phyloP scores from a whole-genome alignment of 2,329 filamentous ascomycete genomes.

The Alternaria brassicicola region DNA sequence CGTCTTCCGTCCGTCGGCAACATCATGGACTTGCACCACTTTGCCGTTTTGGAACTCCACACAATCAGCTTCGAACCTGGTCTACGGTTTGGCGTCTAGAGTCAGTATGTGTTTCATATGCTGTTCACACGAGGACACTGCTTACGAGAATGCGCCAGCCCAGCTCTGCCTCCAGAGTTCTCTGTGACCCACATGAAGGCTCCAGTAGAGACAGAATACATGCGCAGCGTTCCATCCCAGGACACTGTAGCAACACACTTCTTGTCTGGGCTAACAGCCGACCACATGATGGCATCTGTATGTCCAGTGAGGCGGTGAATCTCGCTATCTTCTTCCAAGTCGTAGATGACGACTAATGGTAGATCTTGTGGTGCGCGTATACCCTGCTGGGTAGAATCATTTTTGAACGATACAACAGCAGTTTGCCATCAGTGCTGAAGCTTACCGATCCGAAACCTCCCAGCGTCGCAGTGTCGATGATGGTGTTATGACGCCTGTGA shows the following conservation, averaged over 20 bases:
- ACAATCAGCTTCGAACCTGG: constrained; percentile 31
- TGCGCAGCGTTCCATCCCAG: constrained; percentile 38
- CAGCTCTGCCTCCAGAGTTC: constrained; percentile 27
- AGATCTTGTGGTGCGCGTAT: constrained; percentile 12
- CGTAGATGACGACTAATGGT: constrained; percentile 28
- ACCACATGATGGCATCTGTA: constrained; percentile 37
- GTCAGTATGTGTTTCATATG: not conserved
- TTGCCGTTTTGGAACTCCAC: constrained; percentile 28
- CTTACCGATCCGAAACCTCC: constrained; percentile 16
- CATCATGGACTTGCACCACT: constrained; percentile 25
- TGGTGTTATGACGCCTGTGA: constrained; percentile 29
- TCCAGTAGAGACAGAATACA: constrained; percentile 29
- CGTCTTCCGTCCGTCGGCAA: constrained; percentile 20
- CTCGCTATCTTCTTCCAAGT: constrained; percentile 22
- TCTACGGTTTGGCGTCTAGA: not conserved
- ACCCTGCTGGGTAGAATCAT: constrained; percentile 16
- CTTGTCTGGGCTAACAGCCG: constrained; percentile 31
- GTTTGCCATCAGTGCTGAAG: constrained; percentile 30
- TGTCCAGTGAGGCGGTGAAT: constrained; percentile 29
- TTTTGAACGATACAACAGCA: constrained; percentile 26
- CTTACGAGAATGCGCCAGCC: constrained; percentile 32
- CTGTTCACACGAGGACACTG: not conserved
- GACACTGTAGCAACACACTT: constrained; percentile 32
- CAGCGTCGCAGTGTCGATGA: constrained; percentile 22
- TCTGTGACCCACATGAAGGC: constrained; percentile 27